Base-by-base conservation (phyloP, 192 early-diverging fungal species). In the Entophlyctis luteolus region DNA sequence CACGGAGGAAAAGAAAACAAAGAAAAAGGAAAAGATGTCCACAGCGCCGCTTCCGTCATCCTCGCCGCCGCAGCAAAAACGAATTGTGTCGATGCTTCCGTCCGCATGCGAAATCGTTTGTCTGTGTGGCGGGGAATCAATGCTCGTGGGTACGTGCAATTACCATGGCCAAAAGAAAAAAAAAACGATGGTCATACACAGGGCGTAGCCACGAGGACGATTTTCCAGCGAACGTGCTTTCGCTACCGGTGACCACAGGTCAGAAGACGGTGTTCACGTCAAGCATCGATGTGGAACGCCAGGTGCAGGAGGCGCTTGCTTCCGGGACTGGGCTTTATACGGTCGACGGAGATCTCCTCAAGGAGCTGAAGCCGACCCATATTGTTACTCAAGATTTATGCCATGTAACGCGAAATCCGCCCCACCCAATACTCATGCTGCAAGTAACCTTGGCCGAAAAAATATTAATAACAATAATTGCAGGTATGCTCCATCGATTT, bases 401-500 rank as follows among this genome's bases (percentile, higher is more conserved):
- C 27, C 60, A 47, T n/a, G 46, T 47, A 18, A 1, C n/a, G n/a
- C n/a, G 35, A 16, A 4, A 52, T 27, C 42, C 20, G 14, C 14
- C 14, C 20, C 20, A 23, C 16, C 28, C 42, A 23, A n/a, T 52
- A 12, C 22, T 12, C 8, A 52, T 52, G 16, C 22, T 52, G 14
- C 42, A 12, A 0, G 14, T 45, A 45, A 12, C 42, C n/a, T 45
- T 45, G 42, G n/a, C 10, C n/a, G n/a, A 52, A 52, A 52, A n/a
- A 52, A 8, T 18, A 1, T 52, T 8, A 10, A 0, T 37, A 34
- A 34, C 29, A 48, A 71, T 38, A 62, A 73, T 55, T 68, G 77
- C 12, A 81, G 25, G 83, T 84, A 31, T 85, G 83, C 55, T 79
- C 83, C 2, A 77, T 85, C 45, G 83, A 85, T 56, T 56, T 58